These are phyloP conservation scores for Phaseolus lunatus DNA, from an alignment of 306 rosid genomes.

Conservation along the genomic window DNA sequence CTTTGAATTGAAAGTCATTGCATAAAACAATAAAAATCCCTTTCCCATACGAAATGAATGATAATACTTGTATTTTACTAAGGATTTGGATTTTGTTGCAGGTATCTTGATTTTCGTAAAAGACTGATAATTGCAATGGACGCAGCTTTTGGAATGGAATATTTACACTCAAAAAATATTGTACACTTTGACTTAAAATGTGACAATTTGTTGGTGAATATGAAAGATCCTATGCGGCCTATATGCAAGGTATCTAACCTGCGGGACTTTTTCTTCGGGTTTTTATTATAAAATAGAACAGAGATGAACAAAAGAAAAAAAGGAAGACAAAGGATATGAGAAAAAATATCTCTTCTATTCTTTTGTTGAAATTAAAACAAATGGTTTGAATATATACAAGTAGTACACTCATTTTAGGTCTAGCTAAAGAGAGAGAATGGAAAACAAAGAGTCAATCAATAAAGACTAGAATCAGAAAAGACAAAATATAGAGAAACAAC, in stretches of 20 bases:
- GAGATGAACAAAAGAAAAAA: too few species aligned
- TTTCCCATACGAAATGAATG: conserved; percentile 10
- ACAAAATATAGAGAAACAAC: too few species aligned
- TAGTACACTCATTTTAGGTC: too few species aligned
- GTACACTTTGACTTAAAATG: conserved; percentile 95
- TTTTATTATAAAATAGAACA: too few species aligned
- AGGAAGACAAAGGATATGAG: too few species aligned
- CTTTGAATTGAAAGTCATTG: background rate
- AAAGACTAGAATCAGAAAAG: too few species aligned
- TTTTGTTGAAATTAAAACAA: too few species aligned
- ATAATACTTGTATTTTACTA: background rate
- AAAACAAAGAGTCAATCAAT: too few species aligned
- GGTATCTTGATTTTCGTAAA: conserved; percentile 89
- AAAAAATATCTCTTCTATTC: too few species aligned
- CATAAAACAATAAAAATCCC: background rate
- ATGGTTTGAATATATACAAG: too few species aligned
- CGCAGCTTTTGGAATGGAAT: conserved; percentile 97
- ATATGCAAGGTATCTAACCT: conserved; percentile 79
- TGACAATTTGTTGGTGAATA: conserved; percentile 89
- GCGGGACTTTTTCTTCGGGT: background rate
- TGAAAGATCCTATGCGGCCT: conserved; percentile 84
- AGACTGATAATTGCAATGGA: conserved; percentile 92
- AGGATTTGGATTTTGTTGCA: conserved; percentile 44
- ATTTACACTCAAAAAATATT: conserved; percentile 84
- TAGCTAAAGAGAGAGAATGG: too few species aligned